Base-by-base conservation (phyloP, 306 rosid genomes). In the Heteromeles arbutifolia region DNA sequence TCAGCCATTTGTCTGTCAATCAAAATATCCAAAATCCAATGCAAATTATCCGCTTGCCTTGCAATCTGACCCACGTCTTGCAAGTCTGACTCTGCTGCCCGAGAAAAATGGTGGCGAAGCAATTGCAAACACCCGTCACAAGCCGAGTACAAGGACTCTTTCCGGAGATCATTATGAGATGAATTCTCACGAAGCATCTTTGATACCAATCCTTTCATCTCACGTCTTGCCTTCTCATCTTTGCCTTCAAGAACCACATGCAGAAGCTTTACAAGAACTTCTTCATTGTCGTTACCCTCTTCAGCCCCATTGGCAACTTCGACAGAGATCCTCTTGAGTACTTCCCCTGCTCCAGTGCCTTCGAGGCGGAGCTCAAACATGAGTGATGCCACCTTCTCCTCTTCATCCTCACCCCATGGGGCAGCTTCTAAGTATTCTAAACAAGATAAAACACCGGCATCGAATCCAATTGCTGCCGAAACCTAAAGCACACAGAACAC, bases 341-440 rank as follows among this genome's bases (percentile, higher is more conserved):
- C 99, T 43, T 96, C 97, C 80, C 91, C 93, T 13, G 97, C 97
- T 65, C 96, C 97, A 67, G 83, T 90, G 29, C 92, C 81, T 80
- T 96, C 99, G 66, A 96, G 97, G 66, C 85, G 96, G 31, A 96
- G 99, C 87, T 92, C 99, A 0, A 97, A 89, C 53, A 96, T 79
- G 13, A 96, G 82, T 0, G 98, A 85, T 7, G 99, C 97, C 84
- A 92, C 98, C 77, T 96, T 96, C 87, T 96, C 98, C 78, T 96
- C 99, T 81, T 96, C 99, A 69, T 96, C 99, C 86, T 96, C 99
- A 0, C 91, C 93, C 99, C 99, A 92, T 0, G 98, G 98, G 5
- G 98, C 98, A 1, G 99, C 99, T 86, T 96, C 99, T 82, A 96
- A 81, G 84, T 92, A 92, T 76, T 96, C 98, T 92, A 96, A 89